Conservation (phyloP, 352 stramenopile genomes). For the Pythium brachiatum region DNA sequence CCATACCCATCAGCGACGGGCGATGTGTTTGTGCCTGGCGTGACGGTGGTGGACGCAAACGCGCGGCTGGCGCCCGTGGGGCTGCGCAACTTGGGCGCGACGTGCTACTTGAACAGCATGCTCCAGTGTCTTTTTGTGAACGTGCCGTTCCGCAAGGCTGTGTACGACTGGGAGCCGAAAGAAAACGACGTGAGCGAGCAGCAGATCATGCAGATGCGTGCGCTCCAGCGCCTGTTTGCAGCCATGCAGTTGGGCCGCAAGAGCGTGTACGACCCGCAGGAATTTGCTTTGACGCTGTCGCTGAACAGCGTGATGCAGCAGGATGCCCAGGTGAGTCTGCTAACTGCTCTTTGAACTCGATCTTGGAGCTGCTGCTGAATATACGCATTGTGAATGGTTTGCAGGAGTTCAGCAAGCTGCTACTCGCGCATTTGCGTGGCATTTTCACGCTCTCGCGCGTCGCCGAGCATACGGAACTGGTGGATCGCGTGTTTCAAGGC, state of each 20-base stretch:
- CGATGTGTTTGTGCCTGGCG: not conserved
- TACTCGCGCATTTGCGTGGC: conserved; percentile 70
- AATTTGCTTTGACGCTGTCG: conserved; percentile 74
- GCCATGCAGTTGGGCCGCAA: conserved; percentile 79
- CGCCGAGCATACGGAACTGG: conserved; percentile 51
- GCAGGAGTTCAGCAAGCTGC: conserved; percentile 87
- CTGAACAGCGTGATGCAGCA: conserved; percentile 86
- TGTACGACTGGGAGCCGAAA: conserved; percentile 82
- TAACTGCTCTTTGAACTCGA: not conserved
- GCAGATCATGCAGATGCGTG: conserved; percentile 69
- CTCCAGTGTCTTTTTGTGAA: conserved; percentile 83
- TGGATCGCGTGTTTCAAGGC: conserved; percentile 78
- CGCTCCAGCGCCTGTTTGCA: conserved; percentile 81
- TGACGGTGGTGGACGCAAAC: conserved; percentile 8
- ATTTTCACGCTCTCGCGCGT: conserved; percentile 74
- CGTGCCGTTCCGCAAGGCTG: conserved; percentile 58
- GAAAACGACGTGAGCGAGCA: conserved; percentile 38
- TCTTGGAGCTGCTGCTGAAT: not conserved
- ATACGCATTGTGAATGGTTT: not conserved
- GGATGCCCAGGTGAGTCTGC: conserved; percentile 75
- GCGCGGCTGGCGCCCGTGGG: conserved; percentile 40
- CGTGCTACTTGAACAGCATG: conserved; percentile 89
- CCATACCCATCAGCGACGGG: conserved; percentile 21
- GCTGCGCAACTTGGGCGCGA: conserved; percentile 84
- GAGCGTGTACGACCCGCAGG: conserved; percentile 66